Conservation (phyloP, 805 yeast genomes). For the Saccharomycopsis guyanensis region DNA sequence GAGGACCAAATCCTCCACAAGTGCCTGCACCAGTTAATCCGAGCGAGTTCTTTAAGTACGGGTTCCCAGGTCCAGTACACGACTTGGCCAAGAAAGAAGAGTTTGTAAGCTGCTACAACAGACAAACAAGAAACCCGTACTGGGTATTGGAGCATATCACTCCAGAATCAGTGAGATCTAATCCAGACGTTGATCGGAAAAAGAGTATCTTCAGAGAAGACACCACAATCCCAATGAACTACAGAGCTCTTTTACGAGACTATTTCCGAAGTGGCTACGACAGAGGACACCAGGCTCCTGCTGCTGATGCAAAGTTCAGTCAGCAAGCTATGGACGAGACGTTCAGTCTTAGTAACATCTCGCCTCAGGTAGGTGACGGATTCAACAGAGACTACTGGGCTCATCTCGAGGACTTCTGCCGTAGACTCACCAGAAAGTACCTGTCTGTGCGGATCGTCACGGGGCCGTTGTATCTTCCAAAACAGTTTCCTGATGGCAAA, state of each 20-base stretch:
- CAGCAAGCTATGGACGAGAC: constrained; percentile 96
- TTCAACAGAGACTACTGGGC: constrained; percentile 98
- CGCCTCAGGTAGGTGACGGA: constrained; percentile 97
- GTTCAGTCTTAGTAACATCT: constrained; percentile 79
- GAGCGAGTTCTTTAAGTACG: constrained; percentile 76
- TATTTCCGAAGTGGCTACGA: constrained; percentile 95
- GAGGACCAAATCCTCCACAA: constrained; percentile 6
- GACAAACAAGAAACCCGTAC: constrained; percentile 78
- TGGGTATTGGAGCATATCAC: constrained; percentile 87
- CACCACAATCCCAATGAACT: constrained; percentile 65
- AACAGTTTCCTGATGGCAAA: constrained; percentile 73
- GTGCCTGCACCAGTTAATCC: constrained; percentile 52
- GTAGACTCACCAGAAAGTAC: constrained; percentile 68
- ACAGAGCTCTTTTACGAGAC: constrained; percentile 72
- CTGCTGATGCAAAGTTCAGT: constrained; percentile 89
- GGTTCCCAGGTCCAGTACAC: constrained; percentile 92
- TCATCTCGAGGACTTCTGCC: constrained; percentile 81
- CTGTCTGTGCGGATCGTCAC: constrained; percentile 79
- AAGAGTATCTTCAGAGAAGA: constrained; percentile 84
- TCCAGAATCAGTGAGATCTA: constrained; percentile 49
- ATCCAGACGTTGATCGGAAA: constrained; percentile 62
- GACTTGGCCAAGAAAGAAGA: constrained; percentile 70
- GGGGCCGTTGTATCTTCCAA: constrained; percentile 89
- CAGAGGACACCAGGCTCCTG: constrained; percentile 96
- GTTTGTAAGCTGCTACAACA: constrained; percentile 79